Evolutionary conservation across 2,329 filamentous ascomycete genomes (phyloP).

Genomic region (Dactylonectria macrodidyma): DNA sequence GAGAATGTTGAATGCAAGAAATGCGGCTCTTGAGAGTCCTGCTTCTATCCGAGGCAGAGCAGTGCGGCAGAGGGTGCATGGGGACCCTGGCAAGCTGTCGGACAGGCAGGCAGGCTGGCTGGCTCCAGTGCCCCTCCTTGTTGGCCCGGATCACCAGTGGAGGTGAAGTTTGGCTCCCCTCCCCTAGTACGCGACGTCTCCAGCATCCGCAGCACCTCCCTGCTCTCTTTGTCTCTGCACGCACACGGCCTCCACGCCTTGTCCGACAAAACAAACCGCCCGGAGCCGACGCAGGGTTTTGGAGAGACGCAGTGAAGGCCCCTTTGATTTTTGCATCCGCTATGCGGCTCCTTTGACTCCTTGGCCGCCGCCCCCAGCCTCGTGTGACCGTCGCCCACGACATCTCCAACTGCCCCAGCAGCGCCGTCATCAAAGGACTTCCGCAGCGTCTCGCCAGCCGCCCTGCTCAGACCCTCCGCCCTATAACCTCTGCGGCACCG

Average conservation of each 20-base stretch:
- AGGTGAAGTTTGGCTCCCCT: constrained; percentile 13
- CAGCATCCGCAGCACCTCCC: constrained; percentile 9
- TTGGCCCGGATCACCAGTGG: constrained; percentile 31
- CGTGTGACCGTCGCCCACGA: constrained; percentile 42
- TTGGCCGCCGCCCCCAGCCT: constrained; percentile 42
- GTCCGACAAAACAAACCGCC: constrained; percentile 18
- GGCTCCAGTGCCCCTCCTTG: constrained; percentile 42
- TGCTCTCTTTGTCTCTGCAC: constrained; percentile 6
- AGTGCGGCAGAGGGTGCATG: constrained; percentile 23
- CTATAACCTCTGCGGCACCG: constrained; percentile 36
- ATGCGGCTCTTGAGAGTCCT: background rate
- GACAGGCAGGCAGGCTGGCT: background rate
- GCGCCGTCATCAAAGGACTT: constrained; percentile 22
- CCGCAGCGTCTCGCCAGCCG: constrained; percentile 9
- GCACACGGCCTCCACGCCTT: constrained; percentile 7
- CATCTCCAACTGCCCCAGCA: constrained; percentile 35
- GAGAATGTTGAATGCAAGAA: background rate
- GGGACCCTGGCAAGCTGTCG: constrained; percentile 28
- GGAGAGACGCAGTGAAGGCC: constrained; percentile 7
- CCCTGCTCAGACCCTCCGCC: constrained; percentile 10
- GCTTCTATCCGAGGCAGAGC: constrained; percentile 24
- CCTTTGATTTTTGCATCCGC: constrained; percentile 28
- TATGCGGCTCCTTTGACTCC: constrained; percentile 50
- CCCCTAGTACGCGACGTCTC: constrained; percentile 16
- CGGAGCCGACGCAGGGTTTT: constrained; percentile 29